A percentile compares a stretch with the other conserved stretches of the same genome.
These are phyloP conservation scores for Fonsecaea erecta DNA, from an alignment of 2,329 filamentous ascomycete species.

Conservation along the genomic window DNA sequence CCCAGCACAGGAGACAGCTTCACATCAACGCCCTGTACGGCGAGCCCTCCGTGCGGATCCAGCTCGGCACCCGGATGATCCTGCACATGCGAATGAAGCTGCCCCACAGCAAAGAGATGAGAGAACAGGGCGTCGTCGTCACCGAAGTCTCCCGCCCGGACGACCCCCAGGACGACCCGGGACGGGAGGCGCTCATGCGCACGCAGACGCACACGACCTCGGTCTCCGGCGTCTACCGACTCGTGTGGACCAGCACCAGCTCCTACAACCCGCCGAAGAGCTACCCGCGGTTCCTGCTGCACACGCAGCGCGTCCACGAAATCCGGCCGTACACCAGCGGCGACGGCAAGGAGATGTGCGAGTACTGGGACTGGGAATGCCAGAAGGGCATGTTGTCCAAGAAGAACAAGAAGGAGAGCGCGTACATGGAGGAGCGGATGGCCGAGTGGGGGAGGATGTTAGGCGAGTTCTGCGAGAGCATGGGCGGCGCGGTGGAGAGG, in stretches of 20 bases:
- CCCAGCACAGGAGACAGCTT: slow-evolving; percentile 23
- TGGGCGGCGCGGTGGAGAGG: slow-evolving; percentile 42
- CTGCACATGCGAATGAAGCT: slow-evolving; percentile 52
- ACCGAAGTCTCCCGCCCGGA: slow-evolving; percentile 37
- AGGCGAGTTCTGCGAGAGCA: slow-evolving; percentile 44
- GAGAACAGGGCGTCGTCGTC: slow-evolving; percentile 32
- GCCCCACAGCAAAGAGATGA: slow-evolving; percentile 32
- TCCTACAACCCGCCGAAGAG: slow-evolving; percentile 42
- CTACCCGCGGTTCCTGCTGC: slow-evolving; percentile 45
- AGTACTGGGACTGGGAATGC: slow-evolving; percentile 48
- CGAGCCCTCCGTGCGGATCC: slow-evolving; percentile 40
- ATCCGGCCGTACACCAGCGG: slow-evolving; percentile 46
- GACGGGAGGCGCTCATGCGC: slow-evolving; percentile 7
- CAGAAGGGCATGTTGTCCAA: slow-evolving; percentile 51
- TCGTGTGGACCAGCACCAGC: slow-evolving; percentile 44
- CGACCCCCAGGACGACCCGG: slow-evolving; percentile 28
- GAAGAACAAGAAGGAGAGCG: slow-evolving; percentile 50
- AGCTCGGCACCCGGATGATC: slow-evolving; percentile 50
- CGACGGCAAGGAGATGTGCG: slow-evolving; percentile 45
- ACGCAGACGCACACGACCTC: slow-evolving; percentile 37
- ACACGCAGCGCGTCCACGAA: slow-evolving; percentile 55
- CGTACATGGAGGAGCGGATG: slow-evolving; percentile 46
- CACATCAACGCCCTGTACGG: slow-evolving; percentile 36
- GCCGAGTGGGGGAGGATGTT: slow-evolving; percentile 49
- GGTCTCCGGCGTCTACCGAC: slow-evolving; percentile 34